Evolutionary conservation across 495 filamentous ascomycete genomes (phyloP).

Genomic region (Penicillium tannophilum): DNA sequence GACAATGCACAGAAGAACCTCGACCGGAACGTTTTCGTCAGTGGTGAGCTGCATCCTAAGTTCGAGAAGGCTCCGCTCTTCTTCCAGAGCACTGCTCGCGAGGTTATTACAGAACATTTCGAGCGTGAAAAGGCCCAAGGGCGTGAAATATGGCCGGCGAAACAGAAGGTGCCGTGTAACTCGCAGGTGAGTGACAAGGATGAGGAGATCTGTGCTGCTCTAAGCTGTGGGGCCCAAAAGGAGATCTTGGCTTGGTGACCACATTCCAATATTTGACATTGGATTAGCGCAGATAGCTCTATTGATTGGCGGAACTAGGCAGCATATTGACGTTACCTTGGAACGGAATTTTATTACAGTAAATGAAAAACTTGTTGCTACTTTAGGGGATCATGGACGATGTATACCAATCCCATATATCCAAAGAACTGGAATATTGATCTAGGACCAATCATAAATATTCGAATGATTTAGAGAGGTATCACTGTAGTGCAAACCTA

Average conservation of each 20-base stretch:
- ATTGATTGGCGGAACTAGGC: background rate
- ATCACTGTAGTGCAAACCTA: too few relatives aligned
- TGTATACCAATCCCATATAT: too few relatives aligned
- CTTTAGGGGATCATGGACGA: too few relatives aligned
- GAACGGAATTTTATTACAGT: too few relatives aligned
- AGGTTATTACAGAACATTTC: slow-evolving; percentile 43
- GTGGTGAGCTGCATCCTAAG: slow-evolving; percentile 52
- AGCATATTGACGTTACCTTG: too few relatives aligned
- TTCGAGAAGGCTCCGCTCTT: slow-evolving; percentile 51
- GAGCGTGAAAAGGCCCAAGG: slow-evolving; percentile 40
- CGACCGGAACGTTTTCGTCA: slow-evolving; percentile 47
- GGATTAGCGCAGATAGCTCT: background rate
- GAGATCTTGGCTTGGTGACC: slow-evolving; percentile 34
- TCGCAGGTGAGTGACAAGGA: slow-evolving; percentile 30
- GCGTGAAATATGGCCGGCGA: slow-evolving; percentile 48
- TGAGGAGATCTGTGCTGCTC: slow-evolving; percentile 28
- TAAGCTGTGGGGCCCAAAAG: slow-evolving; percentile 31
- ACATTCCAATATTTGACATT: background rate
- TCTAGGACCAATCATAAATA: too few relatives aligned
- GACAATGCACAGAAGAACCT: slow-evolving; percentile 50
- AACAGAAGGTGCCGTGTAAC: slow-evolving; percentile 25
- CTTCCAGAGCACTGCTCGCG: slow-evolving; percentile 48
- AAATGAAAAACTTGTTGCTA: too few relatives aligned
- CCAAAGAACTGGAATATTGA: too few relatives aligned
- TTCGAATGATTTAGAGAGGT: too few relatives aligned